phyloP scores from a whole-genome alignment of 202 grass and related monocot species.

The Miscanthus sacchariflorus region DNA sequence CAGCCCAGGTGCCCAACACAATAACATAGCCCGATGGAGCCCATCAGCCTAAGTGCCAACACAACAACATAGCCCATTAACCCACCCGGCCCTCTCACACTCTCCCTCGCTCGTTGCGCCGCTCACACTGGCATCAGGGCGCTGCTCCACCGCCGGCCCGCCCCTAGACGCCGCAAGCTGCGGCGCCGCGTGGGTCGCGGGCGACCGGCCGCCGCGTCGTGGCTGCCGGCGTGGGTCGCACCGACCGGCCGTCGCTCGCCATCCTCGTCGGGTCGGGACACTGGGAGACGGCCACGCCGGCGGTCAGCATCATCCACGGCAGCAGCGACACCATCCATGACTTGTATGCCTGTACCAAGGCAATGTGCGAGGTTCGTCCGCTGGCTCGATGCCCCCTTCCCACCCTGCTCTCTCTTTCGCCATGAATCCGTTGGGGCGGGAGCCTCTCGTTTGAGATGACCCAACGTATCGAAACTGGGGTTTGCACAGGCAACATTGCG shows the following conservation, averaged over 20 bases:
- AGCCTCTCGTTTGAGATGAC: neutral
- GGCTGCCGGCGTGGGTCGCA: conserved; percentile 53
- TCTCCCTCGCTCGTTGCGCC: too few relatives aligned
- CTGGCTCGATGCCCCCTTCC: too few relatives aligned
- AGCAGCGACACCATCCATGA: conserved; percentile 21
- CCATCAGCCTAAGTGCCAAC: too few relatives aligned
- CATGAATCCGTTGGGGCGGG: neutral
- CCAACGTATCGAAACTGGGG: neutral
- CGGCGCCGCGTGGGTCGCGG: too few relatives aligned
- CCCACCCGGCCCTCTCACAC: too few relatives aligned
- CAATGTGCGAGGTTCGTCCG: conserved; percentile 71
- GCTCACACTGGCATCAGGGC: too few relatives aligned
- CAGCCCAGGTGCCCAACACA: too few relatives aligned
- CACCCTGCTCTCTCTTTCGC: too few relatives aligned
- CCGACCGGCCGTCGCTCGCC: conserved; percentile 35
- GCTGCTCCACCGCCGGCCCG: too few relatives aligned
- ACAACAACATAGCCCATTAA: neutral
- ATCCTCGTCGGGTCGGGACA: conserved; percentile 82
- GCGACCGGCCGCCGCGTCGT: conserved; percentile 48
- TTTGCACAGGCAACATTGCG: neutral
- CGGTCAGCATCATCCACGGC: conserved; percentile 64
- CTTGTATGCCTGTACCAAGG: conserved; percentile 59
- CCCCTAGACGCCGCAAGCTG: too few relatives aligned
- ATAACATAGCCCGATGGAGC: too few relatives aligned
- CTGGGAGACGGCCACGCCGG: conserved; percentile 68